phyloP scores from a whole-genome alignment of 768 basidiomycete genomes.

The Lyophyllum shimeji region DNA sequence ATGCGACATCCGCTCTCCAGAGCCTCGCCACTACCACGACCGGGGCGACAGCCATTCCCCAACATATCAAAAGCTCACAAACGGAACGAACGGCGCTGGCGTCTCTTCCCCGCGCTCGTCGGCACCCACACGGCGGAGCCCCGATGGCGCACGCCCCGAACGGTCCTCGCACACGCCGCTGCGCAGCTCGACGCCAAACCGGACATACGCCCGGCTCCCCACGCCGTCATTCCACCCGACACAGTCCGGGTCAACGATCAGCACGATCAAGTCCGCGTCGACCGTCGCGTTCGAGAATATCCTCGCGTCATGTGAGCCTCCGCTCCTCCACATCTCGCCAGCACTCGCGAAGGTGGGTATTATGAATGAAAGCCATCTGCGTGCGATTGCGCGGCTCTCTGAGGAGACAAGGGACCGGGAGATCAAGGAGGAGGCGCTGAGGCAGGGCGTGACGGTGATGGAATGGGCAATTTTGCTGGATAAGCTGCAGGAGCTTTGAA shows the following conservation, averaged over 20 bases:
- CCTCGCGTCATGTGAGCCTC: conserved; percentile 62
- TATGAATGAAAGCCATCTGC: conserved; percentile 55
- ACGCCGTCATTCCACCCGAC: conserved; percentile 35
- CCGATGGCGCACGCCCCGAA: conserved; percentile 2
- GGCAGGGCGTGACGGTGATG: conserved; percentile 65
- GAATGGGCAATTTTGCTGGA: conserved; percentile 82
- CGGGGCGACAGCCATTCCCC: not conserved
- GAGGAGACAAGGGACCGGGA: conserved; percentile 70
- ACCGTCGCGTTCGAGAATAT: conserved; percentile 48
- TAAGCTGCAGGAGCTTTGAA: conserved; percentile 37
- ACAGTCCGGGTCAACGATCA: conserved; percentile 41
- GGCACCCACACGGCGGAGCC: conserved; percentile 9
- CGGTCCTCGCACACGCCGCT: conserved; percentile 6
- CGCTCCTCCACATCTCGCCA: conserved; percentile 61
- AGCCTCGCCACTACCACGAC: not conserved
- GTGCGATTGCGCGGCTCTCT: conserved; percentile 58
- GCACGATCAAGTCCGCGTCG: conserved; percentile 37
- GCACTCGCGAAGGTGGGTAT: conserved; percentile 61
- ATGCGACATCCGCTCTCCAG: not conserved
- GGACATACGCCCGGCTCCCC: not conserved
- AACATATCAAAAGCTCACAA: not conserved
- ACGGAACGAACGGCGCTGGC: not conserved
- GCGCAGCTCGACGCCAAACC: conserved; percentile 20
- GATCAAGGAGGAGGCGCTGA: conserved; percentile 68
- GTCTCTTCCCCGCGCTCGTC: conserved; percentile 11